A percentile compares a stretch with the other conserved stretches of the same genome.
These are phyloP conservation scores for Microcyclosporella mali DNA, from an alignment of 2,329 filamentous ascomycete genomes.

Conservation along the genomic window DNA sequence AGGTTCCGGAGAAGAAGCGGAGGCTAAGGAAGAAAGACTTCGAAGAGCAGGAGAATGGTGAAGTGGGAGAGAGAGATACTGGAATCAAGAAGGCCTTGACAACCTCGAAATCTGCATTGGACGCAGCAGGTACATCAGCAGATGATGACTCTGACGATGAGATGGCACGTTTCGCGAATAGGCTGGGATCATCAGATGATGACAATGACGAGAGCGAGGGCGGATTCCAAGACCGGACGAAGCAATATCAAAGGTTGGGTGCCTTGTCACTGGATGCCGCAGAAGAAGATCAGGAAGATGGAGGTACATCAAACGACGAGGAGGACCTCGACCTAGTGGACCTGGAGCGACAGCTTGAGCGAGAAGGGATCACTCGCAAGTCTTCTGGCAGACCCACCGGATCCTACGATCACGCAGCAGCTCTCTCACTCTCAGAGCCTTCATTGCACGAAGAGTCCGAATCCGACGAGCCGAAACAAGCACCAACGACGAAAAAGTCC, in stretches of 20 bases:
- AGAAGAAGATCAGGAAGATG: conserved; percentile 9
- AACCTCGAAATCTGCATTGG: background rate
- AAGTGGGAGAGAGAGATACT: conserved; percentile 9
- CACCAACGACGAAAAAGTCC: conserved; percentile 35
- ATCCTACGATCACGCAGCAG: conserved; percentile 13
- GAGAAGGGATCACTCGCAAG: conserved; percentile 19
- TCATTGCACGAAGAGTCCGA: conserved; percentile 20
- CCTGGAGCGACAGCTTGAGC: conserved; percentile 21
- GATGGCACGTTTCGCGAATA: conserved; percentile 34
- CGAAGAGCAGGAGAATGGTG: conserved; percentile 13
- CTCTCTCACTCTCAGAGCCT: conserved; percentile 14
- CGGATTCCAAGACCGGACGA: background rate
- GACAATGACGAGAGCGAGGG: conserved; percentile 27
- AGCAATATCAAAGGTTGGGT: conserved; percentile 7
- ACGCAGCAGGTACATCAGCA: background rate
- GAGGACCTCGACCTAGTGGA: conserved; percentile 21
- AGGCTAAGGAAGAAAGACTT: conserved; percentile 25
- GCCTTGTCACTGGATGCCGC: too few relatives aligned
- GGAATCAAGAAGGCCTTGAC: background rate
- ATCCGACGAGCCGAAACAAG: conserved; percentile 21
- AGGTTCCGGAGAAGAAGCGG: conserved; percentile 20
- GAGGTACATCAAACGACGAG: conserved; percentile 13
- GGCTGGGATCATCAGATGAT: conserved; percentile 35
- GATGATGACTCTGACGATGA: conserved; percentile 26
- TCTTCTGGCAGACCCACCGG: background rate